Conservation (phyloP, 148 eudicot genomes). For the Euryodendron excelsum region DNA sequence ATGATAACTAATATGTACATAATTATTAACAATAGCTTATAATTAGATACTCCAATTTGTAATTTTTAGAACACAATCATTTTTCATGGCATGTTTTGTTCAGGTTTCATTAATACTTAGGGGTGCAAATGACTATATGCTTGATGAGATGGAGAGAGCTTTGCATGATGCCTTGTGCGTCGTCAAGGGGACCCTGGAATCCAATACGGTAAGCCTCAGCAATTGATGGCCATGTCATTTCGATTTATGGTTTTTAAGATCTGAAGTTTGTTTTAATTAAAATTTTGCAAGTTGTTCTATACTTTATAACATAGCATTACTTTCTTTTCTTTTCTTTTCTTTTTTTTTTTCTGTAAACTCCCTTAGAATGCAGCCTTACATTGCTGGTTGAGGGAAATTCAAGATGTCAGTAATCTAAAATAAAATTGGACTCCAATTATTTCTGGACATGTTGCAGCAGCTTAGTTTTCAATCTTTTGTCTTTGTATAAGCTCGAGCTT, state of each 20-base stretch:
- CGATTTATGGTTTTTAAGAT: not conserved
- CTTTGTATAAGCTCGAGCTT: too few species aligned
- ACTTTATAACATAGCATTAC: too few species aligned
- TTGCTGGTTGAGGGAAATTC: not conserved
- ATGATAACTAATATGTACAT: too few species aligned
- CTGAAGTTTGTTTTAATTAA: not conserved
- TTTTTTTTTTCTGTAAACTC: too few species aligned
- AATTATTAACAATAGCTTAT: too few species aligned
- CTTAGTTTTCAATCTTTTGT: too few species aligned
- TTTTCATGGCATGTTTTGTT: conserved; percentile 14
- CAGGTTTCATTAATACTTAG: conserved; percentile 87
- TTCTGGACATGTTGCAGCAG: not conserved
- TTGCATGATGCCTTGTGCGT: conserved; percentile 93
- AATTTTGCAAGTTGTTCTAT: not conserved
- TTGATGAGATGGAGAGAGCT: conserved; percentile 99
- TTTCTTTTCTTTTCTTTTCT: too few species aligned
- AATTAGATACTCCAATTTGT: too few species aligned
- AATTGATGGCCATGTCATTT: not conserved
- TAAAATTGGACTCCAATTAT: not conserved
- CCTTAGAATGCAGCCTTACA: not conserved
- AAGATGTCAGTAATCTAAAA: conserved; percentile 1
- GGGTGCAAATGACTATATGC: conserved; percentile 98
- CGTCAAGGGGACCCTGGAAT: conserved; percentile 94
- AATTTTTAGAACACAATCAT: too few species aligned
- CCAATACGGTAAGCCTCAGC: conserved; percentile 58